Evolutionary conservation across 139 green algal genomes (phyloP).

Genomic region (Nannochloris sp.): DNA sequence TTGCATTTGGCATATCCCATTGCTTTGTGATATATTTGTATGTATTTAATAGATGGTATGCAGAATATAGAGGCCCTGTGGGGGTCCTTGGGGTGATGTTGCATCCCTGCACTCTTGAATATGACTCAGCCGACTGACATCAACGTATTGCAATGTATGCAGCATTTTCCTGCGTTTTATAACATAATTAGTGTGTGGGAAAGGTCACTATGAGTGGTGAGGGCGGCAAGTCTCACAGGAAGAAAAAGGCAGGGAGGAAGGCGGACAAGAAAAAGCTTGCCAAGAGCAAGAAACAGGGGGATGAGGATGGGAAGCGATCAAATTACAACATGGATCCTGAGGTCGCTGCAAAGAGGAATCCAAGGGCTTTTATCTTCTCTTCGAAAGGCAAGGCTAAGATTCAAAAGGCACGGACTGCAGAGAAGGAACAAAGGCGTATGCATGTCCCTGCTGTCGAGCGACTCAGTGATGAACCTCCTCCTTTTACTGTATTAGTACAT

Average conservation of each 20-base stretch:
- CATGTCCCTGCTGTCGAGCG: conserved; percentile 71
- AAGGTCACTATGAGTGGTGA: not conserved
- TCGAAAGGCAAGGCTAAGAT: conserved; percentile 55
- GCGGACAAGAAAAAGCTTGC: conserved; percentile 55
- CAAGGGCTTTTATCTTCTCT: conserved; percentile 64
- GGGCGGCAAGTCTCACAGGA: conserved; percentile 41
- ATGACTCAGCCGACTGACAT: no score
- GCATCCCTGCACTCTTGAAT: no score
- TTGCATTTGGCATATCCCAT: no score
- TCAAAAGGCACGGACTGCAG: conserved; percentile 53
- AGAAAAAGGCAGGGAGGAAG: conserved; percentile 64
- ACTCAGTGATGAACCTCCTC: conserved; percentile 68
- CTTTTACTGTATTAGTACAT: conserved; percentile 91
- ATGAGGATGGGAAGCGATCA: conserved; percentile 19
- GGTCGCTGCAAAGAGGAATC: conserved; percentile 45
- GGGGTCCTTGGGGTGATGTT: no score
- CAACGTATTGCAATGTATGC: no score
- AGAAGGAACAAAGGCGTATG: conserved; percentile 84
- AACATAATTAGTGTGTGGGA: no score
- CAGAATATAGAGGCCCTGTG: no score
- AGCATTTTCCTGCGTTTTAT: no score
- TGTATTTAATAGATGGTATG: no score
- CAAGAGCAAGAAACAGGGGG: conserved; percentile 49
- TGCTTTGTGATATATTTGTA: no score
- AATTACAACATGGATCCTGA: not conserved